Percentiles rank a stretch among this genome's conserved stretches.
phyloP scores from a whole-genome alignment of 2,329 filamentous ascomycete species.

The Colletotrichum tropicicola region DNA sequence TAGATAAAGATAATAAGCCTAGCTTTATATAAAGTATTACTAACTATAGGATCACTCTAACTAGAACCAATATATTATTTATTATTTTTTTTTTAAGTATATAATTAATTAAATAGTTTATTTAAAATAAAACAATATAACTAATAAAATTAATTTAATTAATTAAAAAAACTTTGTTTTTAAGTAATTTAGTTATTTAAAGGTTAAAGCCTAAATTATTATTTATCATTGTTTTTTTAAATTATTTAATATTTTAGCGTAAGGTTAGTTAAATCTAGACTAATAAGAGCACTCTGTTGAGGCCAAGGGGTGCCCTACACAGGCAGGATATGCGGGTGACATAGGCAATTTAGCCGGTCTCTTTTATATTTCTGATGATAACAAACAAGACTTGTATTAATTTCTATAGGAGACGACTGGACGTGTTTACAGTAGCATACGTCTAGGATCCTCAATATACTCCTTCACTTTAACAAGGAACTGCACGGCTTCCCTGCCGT shows the following conservation, averaged over 20 bases:
- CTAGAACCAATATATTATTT: neutral
- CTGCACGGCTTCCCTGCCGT: slow-evolving; percentile 93
- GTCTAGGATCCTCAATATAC: slow-evolving; percentile 93
- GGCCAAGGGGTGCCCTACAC: no score
- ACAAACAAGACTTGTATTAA: no score
- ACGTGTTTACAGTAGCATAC: slow-evolving; percentile 82
- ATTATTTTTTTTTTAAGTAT: neutral
- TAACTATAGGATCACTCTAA: neutral
- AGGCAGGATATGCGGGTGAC: no score
- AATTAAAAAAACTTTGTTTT: neutral
- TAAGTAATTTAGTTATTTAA: neutral
- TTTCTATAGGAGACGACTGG: no score
- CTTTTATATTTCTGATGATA: neutral
- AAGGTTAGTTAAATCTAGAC: neutral
- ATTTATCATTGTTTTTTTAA: neutral
- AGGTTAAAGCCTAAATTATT: neutral
- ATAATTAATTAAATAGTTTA: neutral
- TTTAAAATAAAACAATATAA: neutral
- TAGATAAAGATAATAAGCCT: neutral
- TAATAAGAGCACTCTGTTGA: no score
- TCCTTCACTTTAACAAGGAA: slow-evolving; percentile 98
- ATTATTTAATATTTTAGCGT: neutral
- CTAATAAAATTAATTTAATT: neutral
- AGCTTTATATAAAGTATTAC: neutral
- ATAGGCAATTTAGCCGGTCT: neutral